These are phyloP conservation scores for Acer saccharum DNA, from an alignment of 345 rosid genomes.

Conservation along the genomic window DNA sequence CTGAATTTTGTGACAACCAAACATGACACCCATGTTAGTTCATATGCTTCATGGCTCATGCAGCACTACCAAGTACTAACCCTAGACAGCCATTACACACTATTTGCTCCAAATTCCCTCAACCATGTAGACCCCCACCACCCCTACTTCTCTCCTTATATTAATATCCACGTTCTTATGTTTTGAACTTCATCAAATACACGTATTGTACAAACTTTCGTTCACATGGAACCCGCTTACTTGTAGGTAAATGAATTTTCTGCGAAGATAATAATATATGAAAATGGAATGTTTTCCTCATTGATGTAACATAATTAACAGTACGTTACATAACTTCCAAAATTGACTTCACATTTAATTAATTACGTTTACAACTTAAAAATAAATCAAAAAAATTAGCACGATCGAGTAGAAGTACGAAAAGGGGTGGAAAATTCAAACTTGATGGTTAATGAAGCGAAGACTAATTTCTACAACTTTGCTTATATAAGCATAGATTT, in stretches of 20 bases:
- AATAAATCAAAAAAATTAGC: background rate
- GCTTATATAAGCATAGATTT: background rate
- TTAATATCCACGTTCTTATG: background rate
- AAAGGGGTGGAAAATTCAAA: background rate
- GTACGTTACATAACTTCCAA: background rate
- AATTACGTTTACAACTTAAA: background rate
- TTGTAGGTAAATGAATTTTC: background rate
- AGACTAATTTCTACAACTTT: background rate
- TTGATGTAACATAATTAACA: background rate
- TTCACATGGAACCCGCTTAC: background rate
- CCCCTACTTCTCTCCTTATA: background rate
- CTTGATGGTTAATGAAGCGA: background rate
- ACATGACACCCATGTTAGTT: conserved; percentile 19
- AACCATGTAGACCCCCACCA: conserved; percentile 14
- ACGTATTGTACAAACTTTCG: background rate
- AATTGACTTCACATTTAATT: background rate
- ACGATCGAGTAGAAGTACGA: background rate
- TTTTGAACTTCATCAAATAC: too few relatives aligned
- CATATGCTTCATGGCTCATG: conserved; percentile 25
- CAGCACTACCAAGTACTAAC: background rate
- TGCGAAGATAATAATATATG: background rate
- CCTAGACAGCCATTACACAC: background rate
- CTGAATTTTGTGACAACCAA: conserved; percentile 9
- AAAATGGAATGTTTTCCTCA: background rate
- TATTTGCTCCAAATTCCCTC: conserved; percentile 10